Evolutionary conservation across 2,329 filamentous ascomycete genomes (phyloP).

Genomic region (Fusarium siculi): DNA sequence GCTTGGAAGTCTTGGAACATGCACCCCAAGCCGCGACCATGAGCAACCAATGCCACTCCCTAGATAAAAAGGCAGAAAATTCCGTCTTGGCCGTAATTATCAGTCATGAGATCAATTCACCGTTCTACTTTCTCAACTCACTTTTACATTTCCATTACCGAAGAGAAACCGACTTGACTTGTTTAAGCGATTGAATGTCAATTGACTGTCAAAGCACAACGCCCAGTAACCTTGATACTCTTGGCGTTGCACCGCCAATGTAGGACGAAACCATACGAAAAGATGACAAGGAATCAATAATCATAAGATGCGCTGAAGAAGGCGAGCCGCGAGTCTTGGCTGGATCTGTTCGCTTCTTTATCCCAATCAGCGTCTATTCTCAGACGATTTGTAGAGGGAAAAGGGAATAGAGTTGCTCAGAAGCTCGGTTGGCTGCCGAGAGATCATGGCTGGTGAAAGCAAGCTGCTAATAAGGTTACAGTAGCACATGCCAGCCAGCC

Average conservation of each 20-base stretch:
- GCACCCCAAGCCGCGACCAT: conserved; percentile 20
- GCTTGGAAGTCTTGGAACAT: conserved; percentile 42
- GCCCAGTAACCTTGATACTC: conserved; percentile 29
- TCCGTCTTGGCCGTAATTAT: conserved; percentile 18
- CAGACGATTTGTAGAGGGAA: not conserved
- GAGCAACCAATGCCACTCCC: not conserved
- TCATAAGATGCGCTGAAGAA: not conserved
- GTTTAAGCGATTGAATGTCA: not conserved
- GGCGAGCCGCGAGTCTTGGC: conserved; percentile 25
- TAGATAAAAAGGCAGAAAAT: conserved; percentile 18
- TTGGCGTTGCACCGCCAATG: conserved; percentile 36
- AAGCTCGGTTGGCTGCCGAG: conserved; percentile 19
- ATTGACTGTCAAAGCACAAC: conserved; percentile 14
- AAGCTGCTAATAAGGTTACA: conserved; percentile 33
- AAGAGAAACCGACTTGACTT: not conserved
- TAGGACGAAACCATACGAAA: conserved; percentile 28
- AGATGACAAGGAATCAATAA: conserved; percentile 25
- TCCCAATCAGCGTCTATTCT: conserved; percentile 25
- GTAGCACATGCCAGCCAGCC: conserved; percentile 15
- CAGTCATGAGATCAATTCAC: conserved; percentile 9
- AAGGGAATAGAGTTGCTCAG: conserved; percentile 15
- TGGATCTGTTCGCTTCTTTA: conserved; percentile 24
- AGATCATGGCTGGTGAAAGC: conserved; percentile 2
- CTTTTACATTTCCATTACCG: not conserved
- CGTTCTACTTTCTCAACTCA: not conserved